Percentiles rank a stretch among this genome's conserved stretches.
Conservation (phyloP, 164 flowering plant species). For the Kingdonia uniflora region DNA sequence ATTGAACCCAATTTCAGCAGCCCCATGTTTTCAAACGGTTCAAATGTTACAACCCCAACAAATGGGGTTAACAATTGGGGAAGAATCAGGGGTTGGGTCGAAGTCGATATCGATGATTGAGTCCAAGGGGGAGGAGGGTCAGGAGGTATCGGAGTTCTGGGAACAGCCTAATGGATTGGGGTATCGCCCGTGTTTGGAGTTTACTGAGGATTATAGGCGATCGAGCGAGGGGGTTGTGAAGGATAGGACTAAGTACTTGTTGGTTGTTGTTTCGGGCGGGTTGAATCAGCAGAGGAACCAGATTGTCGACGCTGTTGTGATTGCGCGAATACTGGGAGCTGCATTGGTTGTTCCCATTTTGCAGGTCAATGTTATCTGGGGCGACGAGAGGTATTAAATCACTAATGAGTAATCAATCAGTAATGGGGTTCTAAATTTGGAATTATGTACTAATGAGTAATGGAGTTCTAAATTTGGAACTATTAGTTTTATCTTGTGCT, state of each 20-base stretch:
- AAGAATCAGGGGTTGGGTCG: not conserved
- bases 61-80: too few species aligned
- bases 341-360: slow-evolving; percentile 81
- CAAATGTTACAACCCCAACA: slow-evolving; percentile 1
- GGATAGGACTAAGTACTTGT: slow-evolving; percentile 55
- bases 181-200: slow-evolving; percentile 62
- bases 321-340: slow-evolving; percentile 94
- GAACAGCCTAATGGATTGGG: slow-evolving; percentile 82
- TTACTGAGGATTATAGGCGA: slow-evolving; percentile 40
- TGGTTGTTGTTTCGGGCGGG: slow-evolving; percentile 95
- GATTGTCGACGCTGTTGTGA: slow-evolving; percentile 95
- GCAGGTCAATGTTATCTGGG: slow-evolving; percentile 95
- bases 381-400: slow-evolving; percentile 99
- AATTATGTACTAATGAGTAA: too few species aligned
- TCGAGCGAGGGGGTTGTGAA: slow-evolving; percentile 30
- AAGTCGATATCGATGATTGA: not conserved
- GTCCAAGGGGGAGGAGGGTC: slow-evolving; percentile 14
- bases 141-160: slow-evolving; percentile 49
- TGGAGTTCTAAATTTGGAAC: too few species aligned
- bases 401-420: too few species aligned
- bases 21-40: slow-evolving; percentile 28
- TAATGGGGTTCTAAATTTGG: too few species aligned
- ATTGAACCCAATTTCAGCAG: slow-evolving; percentile 15
- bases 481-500: not conserved
- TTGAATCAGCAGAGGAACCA: slow-evolving; percentile 98